Evolutionary conservation across 2,329 filamentous ascomycete genomes (phyloP), one percentile per base, ranked within the genome.

Genomic region (Dactylellina leptospora): DNA sequence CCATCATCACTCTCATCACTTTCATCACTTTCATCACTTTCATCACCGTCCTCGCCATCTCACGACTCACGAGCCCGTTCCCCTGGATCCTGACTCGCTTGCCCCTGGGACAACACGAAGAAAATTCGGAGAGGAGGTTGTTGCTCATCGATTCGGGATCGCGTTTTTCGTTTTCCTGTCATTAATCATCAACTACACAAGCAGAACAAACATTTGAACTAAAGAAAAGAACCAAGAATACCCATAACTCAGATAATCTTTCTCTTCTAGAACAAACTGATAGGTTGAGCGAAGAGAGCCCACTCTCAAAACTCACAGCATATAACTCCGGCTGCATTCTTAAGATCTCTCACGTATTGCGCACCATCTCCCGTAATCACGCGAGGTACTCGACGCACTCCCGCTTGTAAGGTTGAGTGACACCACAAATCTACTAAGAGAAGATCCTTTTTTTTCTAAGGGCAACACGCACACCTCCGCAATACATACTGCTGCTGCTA

Each of bases 351-450:
- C 45, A 60, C 59, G 68, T 72, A 72, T 72, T 64, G 36, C 68
- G 48, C 44, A 62, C 18, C n/a, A n/a, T 61, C 45, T 53, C 68
- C 59, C 50, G 68, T 72, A 72, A 30, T 42, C 58, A 22, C 54
- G 62, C 42, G 68, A 72, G 68, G 58, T 48, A 33, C 36, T 63
- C 68, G 68, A 63, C 68, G 42, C 59, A 72, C 68, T 72, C 68
- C 68, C 68, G 53, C 59, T 72, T 72, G 68, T 72, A 72, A 70
- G 68, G 68, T 64, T 72, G 68, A 72, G 68, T 72, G 68, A 72
- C 42, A 55, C 56, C 50, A n/a, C n/a, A n/a, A n/a, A 71, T 48
- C 47, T 27, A 50, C 55, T 54, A 60, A 69, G 33, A 54, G 25
- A 42, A 18, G 33, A 38, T 38, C 3, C 16, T 38, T 50, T 51